Evolutionary conservation across 805 yeast species (phyloP).

Genomic region (Pichia phayaonensis): DNA sequence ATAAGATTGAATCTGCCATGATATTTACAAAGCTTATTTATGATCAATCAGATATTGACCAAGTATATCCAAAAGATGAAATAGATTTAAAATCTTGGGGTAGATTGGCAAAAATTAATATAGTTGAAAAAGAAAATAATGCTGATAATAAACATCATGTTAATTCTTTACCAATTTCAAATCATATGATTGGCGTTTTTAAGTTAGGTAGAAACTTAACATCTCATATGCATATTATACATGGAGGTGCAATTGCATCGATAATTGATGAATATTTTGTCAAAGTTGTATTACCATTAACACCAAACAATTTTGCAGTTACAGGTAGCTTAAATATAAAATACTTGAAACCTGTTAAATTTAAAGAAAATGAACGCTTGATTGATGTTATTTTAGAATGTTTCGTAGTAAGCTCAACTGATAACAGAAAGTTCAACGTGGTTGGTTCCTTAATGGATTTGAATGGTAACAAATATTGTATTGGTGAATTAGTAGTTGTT

Average conservation of each 20-base stretch:
- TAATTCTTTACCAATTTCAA: conserved; percentile 17
- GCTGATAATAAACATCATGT: no score
- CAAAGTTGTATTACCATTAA: conserved; percentile 40
- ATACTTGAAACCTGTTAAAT: conserved; percentile 28
- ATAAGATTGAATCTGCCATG: conserved; percentile 16
- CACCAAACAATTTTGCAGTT: conserved; percentile 40
- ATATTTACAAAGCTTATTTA: conserved; percentile 16
- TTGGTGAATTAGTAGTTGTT: conserved; percentile 21
- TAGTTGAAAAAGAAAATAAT: neutral
- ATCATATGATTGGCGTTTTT: conserved; percentile 38
- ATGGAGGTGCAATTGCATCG: conserved; percentile 48
- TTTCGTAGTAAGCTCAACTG: conserved; percentile 11
- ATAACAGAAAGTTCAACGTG: conserved; percentile 17
- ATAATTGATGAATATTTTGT: conserved; percentile 47
- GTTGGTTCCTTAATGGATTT: conserved; percentile 16
- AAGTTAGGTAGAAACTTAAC: conserved; percentile 38
- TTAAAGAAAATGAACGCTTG: conserved; percentile 5
- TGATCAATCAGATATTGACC: conserved; percentile 5
- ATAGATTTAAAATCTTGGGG: neutral
- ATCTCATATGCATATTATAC: conserved; percentile 43
- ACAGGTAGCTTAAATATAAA: conserved; percentile 40
- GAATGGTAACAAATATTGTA: conserved; percentile 16
- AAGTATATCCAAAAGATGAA: neutral
- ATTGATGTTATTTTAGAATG: conserved; percentile 20
- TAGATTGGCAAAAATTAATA: neutral